Percentiles rank a stretch among this genome's conserved stretches.
Evolutionary conservation across 2,329 filamentous ascomycete species (phyloP).

Genomic region (Hirsutella minnesotensis): DNA sequence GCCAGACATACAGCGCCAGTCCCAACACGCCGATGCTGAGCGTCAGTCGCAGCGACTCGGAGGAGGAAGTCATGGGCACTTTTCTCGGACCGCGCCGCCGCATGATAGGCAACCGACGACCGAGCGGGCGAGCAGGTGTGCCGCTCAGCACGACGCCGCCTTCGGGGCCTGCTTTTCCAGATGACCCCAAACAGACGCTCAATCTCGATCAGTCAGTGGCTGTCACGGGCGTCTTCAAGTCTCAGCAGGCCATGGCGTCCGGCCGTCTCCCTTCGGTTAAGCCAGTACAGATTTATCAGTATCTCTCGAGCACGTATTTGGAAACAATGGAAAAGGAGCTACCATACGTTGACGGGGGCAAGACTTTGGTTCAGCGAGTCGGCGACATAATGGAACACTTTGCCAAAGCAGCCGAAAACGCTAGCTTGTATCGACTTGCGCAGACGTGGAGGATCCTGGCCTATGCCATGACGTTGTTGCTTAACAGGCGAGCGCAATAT

Average conservation of each 20-base stretch:
- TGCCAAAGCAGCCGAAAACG: slow-evolving; percentile 43
- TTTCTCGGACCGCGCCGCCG: slow-evolving; percentile 40
- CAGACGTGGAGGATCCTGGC: slow-evolving; percentile 53
- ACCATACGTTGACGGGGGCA: slow-evolving; percentile 25
- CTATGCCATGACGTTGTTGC: slow-evolving; percentile 41
- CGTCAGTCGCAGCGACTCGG: slow-evolving; percentile 50
- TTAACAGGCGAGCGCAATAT: slow-evolving; percentile 42
- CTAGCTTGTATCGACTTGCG: slow-evolving; percentile 45
- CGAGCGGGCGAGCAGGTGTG: slow-evolving; percentile 29
- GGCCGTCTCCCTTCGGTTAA: slow-evolving; percentile 42
- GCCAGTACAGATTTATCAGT: slow-evolving; percentile 40
- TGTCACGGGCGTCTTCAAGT: slow-evolving; percentile 43
- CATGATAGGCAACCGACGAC: slow-evolving; percentile 27
- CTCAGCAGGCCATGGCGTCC: slow-evolving; percentile 52
- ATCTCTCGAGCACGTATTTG: slow-evolving; percentile 44
- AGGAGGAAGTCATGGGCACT: slow-evolving; percentile 50
- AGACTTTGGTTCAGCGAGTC: slow-evolving; percentile 34
- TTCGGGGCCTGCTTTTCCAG: slow-evolving; percentile 17
- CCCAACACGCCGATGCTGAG: slow-evolving; percentile 38
- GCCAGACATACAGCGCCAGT: slow-evolving; percentile 34
- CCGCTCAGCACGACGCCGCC: slow-evolving; percentile 44
- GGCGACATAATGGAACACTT: slow-evolving; percentile 41
- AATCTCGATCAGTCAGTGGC: slow-evolving; percentile 46
- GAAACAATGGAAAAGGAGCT: slow-evolving; percentile 38
- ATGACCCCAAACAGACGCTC: slow-evolving; percentile 30